phyloP scores from a whole-genome alignment of 192 early-diverging fungal species.

The Rhizoclosmatium globosum region DNA sequence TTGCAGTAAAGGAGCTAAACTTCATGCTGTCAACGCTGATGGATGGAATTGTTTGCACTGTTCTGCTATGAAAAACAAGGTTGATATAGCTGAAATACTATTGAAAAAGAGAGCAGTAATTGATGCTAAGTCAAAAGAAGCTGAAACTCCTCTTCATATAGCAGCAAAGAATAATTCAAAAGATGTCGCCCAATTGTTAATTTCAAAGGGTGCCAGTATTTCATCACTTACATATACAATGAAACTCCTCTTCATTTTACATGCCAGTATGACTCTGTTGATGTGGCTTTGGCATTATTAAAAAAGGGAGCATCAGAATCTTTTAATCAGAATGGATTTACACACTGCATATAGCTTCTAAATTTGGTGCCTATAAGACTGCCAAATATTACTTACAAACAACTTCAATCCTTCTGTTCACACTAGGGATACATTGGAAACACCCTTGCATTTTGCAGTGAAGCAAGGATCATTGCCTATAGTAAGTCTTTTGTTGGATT shows the following conservation, averaged over 20 bases:
- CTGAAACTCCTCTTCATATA: background rate
- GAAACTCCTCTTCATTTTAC: background rate
- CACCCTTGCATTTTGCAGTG: too few species aligned
- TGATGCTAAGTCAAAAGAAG: background rate
- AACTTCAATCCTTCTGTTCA: too few species aligned
- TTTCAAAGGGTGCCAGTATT: background rate
- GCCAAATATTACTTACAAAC: background rate
- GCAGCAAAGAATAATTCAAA: background rate
- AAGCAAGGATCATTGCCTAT: too few species aligned
- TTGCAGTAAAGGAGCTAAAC: background rate
- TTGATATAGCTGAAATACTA: background rate
- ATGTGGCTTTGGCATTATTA: background rate
- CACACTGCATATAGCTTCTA: background rate
- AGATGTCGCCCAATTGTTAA: background rate
- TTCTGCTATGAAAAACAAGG: background rate
- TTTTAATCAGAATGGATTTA: background rate
- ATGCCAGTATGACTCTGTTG: background rate
- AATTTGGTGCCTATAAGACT: background rate
- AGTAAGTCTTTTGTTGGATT: too few species aligned
- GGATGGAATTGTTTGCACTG: background rate
- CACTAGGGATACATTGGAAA: too few species aligned
- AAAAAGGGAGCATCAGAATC: background rate
- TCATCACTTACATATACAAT: background rate
- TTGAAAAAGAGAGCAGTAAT: background rate
- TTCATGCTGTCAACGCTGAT: background rate